A percentile compares a stretch with the other conserved stretches of the same genome.
These are phyloP conservation scores for Ophiostoma tasmaniense DNA, from an alignment of 2,329 filamentous ascomycete species.

Conservation along the genomic window DNA sequence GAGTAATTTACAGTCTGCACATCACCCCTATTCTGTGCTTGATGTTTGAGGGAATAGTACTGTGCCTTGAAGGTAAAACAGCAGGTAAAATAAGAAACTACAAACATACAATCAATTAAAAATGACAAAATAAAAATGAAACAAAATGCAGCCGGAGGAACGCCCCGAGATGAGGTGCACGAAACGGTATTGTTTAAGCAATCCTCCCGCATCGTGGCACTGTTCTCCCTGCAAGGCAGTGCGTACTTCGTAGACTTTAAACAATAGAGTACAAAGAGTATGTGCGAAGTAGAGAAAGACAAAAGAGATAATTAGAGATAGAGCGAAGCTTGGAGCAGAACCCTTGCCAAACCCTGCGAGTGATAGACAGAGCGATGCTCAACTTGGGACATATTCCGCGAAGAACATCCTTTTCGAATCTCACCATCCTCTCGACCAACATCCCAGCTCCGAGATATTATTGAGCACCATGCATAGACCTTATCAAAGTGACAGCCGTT, in stretches of 20 bases:
- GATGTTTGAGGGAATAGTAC: not conserved
- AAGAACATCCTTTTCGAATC: not conserved
- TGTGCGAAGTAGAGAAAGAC: not conserved
- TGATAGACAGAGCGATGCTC: not conserved
- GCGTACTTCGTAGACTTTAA: not conserved
- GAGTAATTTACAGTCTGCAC: conserved; percentile 5
- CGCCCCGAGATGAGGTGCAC: not conserved
- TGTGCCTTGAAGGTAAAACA: not conserved
- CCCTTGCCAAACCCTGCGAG: not conserved
- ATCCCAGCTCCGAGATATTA: too few species aligned
- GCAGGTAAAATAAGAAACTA: not conserved
- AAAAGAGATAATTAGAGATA: not conserved
- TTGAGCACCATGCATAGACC: not conserved
- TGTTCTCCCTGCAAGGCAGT: not conserved
- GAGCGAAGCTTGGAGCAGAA: not conserved
- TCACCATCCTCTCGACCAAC: not conserved
- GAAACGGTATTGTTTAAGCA: not conserved
- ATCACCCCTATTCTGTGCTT: not conserved
- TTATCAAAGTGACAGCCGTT: not conserved
- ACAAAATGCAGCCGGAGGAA: not conserved
- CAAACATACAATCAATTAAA: not conserved
- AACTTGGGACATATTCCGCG: not conserved
- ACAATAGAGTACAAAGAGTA: not conserved
- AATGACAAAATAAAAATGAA: not conserved
- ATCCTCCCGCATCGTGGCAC: not conserved